Evolutionary conservation across 495 filamentous ascomycete species (phyloP).

Genomic region (Evernia prunastri): DNA sequence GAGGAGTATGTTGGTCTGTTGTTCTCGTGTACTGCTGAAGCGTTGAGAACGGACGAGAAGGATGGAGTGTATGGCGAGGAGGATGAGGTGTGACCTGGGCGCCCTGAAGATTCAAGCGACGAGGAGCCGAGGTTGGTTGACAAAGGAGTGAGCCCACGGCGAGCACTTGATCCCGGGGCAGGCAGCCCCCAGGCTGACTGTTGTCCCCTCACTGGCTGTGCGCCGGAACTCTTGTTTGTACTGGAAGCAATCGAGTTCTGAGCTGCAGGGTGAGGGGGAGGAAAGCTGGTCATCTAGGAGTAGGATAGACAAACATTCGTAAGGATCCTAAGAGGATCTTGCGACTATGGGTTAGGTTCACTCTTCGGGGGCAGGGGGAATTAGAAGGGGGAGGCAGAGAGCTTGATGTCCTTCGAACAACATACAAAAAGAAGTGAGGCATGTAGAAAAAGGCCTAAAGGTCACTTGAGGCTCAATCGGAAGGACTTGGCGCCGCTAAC

Average conservation of each 20-base stretch:
- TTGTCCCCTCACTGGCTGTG: conserved; percentile 49
- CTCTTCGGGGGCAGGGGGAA: neutral
- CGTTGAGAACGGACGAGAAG: conserved; percentile 52
- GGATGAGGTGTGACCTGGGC: conserved; percentile 41
- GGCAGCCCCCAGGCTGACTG: conserved; percentile 57
- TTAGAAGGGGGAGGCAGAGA: neutral
- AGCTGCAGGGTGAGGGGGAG: conserved; percentile 52
- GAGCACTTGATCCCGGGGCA: conserved; percentile 50
- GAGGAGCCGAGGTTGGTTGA: conserved; percentile 47
- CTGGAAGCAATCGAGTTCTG: conserved; percentile 57
- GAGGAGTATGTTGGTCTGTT: conserved; percentile 43
- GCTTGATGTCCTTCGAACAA: neutral
- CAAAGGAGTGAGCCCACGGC: conserved; percentile 57
- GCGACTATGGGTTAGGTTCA: neutral
- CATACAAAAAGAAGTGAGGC: neutral
- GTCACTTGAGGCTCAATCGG: neutral
- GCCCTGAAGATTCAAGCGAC: conserved; percentile 39
- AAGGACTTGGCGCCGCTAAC: conserved; percentile 4
- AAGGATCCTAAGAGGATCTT: conserved; percentile 3
- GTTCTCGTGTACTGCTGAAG: conserved; percentile 41
- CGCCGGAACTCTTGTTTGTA: conserved; percentile 51
- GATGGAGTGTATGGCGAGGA: conserved; percentile 47
- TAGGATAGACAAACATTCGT: conserved; percentile 58
- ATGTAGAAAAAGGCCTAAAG: neutral
- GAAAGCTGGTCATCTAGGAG: conserved; percentile 60